Evolutionary conservation across 2,329 filamentous ascomycete genomes (phyloP).

Genomic region (Aspergillus puulaauensis): DNA sequence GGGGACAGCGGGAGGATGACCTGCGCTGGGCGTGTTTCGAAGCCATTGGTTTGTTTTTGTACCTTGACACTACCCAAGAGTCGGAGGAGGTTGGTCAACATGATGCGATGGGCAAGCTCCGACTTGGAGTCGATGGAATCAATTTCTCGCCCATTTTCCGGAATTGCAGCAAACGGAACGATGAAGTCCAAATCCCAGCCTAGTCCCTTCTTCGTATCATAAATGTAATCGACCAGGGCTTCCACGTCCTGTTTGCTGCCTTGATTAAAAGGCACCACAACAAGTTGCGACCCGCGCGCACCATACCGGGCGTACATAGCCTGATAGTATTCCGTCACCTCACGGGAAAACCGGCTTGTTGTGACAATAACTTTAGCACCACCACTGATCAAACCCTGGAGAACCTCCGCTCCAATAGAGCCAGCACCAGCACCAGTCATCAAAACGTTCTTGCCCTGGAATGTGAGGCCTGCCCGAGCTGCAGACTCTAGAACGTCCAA

Average conservation of each 20-base stretch:
- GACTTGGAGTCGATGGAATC: constrained; percentile 96
- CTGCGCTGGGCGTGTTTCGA: constrained; percentile 93
- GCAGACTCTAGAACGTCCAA: constrained; percentile 88
- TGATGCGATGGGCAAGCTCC: constrained; percentile 96
- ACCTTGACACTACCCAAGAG: constrained; percentile 87
- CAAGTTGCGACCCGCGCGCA: constrained; percentile 89
- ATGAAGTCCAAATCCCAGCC: constrained; percentile 98
- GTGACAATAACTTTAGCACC: constrained; percentile 96
- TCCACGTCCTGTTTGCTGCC: constrained; percentile 98
- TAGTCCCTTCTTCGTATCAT: constrained; percentile 91
- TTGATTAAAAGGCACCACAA: constrained; percentile 98
- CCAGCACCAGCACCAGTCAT: constrained; percentile 99
- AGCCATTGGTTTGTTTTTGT: constrained; percentile 82
- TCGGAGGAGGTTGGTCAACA: constrained; percentile 94
- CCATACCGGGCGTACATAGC: constrained; percentile 96
- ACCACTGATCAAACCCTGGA: constrained; percentile 93
- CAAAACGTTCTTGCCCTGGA: constrained; percentile 90
- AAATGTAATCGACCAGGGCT: constrained; percentile 92
- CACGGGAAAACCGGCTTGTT: constrained; percentile 91
- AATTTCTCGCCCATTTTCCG: constrained; percentile 96
- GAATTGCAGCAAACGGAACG: constrained; percentile 94
- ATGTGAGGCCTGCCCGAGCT: constrained; percentile 82
- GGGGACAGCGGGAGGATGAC: constrained; percentile 94
- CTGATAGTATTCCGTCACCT: constrained; percentile 99
- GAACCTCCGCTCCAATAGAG: constrained; percentile 94